phyloP scores from a whole-genome alignment of 2,329 filamentous ascomycete genomes.

The Fusarium sp. region DNA sequence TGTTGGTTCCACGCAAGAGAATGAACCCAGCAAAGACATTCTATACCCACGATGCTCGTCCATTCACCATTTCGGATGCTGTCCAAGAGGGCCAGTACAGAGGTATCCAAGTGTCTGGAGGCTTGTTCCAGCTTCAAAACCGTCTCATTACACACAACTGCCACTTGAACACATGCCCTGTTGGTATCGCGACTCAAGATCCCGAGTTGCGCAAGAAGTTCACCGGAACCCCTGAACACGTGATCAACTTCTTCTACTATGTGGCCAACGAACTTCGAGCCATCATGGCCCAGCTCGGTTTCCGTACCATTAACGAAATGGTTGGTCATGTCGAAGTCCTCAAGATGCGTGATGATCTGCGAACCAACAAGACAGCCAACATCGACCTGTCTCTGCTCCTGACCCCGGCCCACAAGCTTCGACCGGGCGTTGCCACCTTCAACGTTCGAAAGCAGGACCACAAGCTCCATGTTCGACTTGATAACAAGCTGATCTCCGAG shows the following conservation, averaged over 20 bases:
- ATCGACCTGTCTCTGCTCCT: slow-evolving; percentile 93
- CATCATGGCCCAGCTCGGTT: slow-evolving; percentile 96
- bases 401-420: slow-evolving; percentile 94
- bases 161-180: slow-evolving; percentile 80
- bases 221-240: slow-evolving; percentile 90
- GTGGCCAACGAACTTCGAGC: slow-evolving; percentile 94
- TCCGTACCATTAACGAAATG: slow-evolving; percentile 98
- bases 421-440: slow-evolving; percentile 94
- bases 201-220: slow-evolving; percentile 96
- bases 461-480: slow-evolving; percentile 88
- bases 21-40: no score
- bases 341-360: slow-evolving; percentile 87
- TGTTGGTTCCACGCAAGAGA: no score
- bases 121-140: no score
- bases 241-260: slow-evolving; percentile 99
- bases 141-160: no score
- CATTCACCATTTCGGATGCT: no score
- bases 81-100: no score
- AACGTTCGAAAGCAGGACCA: slow-evolving; percentile 99
- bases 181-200: slow-evolving; percentile 95
- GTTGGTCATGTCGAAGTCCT: slow-evolving; percentile 91
- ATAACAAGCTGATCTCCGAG: slow-evolving; percentile 97
- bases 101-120: no score
- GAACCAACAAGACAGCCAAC: slow-evolving; percentile 89
- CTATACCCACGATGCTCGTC: no score